phyloP scores from a whole-genome alignment of 78 protist genomes.

The Speleostelium caveatum region DNA sequence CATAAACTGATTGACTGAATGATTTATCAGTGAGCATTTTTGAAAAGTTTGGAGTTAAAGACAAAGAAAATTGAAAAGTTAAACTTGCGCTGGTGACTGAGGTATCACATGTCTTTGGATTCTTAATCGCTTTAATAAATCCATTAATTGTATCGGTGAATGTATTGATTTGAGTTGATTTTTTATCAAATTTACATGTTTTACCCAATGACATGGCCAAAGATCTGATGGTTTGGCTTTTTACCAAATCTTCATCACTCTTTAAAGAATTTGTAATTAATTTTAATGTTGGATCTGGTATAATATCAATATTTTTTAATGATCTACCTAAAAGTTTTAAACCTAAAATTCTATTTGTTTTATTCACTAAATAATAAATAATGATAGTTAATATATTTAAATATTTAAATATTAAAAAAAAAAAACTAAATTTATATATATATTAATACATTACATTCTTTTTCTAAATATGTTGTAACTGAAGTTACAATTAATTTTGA shows the following conservation, averaged over 20 bases:
- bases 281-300: slow-evolving; percentile 39
- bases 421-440: not conserved
- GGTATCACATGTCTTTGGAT: slow-evolving; percentile 70
- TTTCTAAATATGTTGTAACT: slow-evolving; percentile 53
- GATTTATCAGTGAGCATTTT: slow-evolving; percentile 21
- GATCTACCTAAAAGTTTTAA: slow-evolving; percentile 44
- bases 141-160: slow-evolving; percentile 32
- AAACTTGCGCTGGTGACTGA: slow-evolving; percentile 5
- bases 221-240: slow-evolving; percentile 20
- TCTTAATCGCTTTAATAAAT: slow-evolving; percentile 28
- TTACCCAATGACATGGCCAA: slow-evolving; percentile 37
- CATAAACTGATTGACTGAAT: not conserved
- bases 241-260: slow-evolving; percentile 32
- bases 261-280: slow-evolving; percentile 39
- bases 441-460: slow-evolving; percentile 60
- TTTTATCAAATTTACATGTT: slow-evolving; percentile 2
- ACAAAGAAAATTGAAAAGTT: not conserved
- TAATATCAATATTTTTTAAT: slow-evolving; percentile 2
- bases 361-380: slow-evolving; percentile 30
- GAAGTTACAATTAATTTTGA: slow-evolving; percentile 8
- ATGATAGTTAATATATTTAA: not conserved
- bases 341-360: slow-evolving; percentile 47
- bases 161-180: slow-evolving; percentile 2
- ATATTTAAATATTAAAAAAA: not conserved
- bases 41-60: not conserved